Evolutionary conservation across 2,329 filamentous ascomycete species (phyloP), one percentile per base, ranked within the genome.

Genomic region (Microcera coccophila): DNA sequence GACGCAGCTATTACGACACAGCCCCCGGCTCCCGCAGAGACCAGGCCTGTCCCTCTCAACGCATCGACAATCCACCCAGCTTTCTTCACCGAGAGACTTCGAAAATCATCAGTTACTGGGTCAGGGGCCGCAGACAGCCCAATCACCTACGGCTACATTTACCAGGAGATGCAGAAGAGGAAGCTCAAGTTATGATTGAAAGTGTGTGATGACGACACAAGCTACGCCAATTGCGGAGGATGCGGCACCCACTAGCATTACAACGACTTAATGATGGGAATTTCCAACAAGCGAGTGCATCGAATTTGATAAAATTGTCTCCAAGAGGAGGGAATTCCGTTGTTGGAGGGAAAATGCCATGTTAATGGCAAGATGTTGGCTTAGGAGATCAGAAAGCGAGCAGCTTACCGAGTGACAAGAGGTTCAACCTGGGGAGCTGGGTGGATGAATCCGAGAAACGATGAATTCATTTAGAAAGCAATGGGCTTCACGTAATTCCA

Each of bases 51-150:
- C 10, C 38, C 41, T n/a, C 46, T 47, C 36, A 52, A 48, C 60
- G 69, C 78, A 9, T 79, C 85, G 1, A 72, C 71, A 29, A 69
- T 78, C 19, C 86, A 90, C 52, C 86, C 86, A 0, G 85, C 88
- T 2, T 90, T 90, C 66, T 89, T 90, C 67, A 85, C 84, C 0
- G 70, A 78, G 21, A 73, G 73, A 39, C 66, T 87, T 38, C 76
- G 75, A 44, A 78, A 74, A 54, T 72, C 76, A 3, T 75, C 80
- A 4, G 53, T 44, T 31, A 45, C 51, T 45, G 57, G 55, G 18
- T 41, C 47, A 5, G 54, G 41, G 11, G 18, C 41, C 12, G 5
- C 45, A 12, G 56, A 52, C 9, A 80, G 62, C 47, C 80, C 81
- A 0, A 74, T 82, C 3, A 78, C 78, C 15, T 67, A 75, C 32